phyloP scores from a whole-genome alignment of 2,329 filamentous ascomycete genomes.

The Akanthomyces lecanii region DNA sequence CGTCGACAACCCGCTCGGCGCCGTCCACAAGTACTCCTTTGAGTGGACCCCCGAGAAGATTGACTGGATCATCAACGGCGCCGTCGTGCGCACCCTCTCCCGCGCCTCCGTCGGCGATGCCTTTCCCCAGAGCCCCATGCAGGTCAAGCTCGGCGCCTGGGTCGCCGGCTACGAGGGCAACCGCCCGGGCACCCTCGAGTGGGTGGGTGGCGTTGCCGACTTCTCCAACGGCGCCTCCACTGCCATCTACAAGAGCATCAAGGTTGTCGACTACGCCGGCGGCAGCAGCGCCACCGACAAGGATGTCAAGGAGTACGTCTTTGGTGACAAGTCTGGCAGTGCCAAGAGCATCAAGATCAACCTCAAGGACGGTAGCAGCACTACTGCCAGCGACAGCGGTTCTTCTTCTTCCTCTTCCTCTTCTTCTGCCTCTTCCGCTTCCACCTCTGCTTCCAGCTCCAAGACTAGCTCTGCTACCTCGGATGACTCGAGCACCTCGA shows the following conservation, averaged over 20 bases:
- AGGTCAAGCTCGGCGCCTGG: constrained; percentile 67
- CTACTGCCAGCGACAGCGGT: constrained; percentile 31
- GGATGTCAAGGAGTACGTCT: constrained; percentile 49
- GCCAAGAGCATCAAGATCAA: constrained; percentile 49
- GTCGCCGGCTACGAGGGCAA: constrained; percentile 56
- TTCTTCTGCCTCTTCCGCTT: neutral
- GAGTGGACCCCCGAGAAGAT: constrained; percentile 64
- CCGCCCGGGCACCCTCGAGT: constrained; percentile 64
- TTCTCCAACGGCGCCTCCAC: constrained; percentile 49
- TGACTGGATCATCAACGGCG: constrained; percentile 62
- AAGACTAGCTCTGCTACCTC: constrained; percentile 20
- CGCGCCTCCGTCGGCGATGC: constrained; percentile 49
- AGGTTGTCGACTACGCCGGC: constrained; percentile 52
- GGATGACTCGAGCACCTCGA: constrained; percentile 19
- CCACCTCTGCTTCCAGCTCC: neutral
- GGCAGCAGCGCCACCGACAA: constrained; percentile 35
- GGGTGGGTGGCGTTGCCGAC: constrained; percentile 62
- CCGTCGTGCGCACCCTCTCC: constrained; percentile 56
- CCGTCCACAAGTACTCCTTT: constrained; percentile 63
- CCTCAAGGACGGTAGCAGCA: constrained; percentile 19
- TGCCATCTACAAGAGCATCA: constrained; percentile 55
- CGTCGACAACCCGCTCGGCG: constrained; percentile 53
- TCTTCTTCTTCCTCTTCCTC: neutral
- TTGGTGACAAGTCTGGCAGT: constrained; percentile 45
- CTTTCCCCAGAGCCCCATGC: constrained; percentile 72